These are phyloP conservation scores for Brasenia schreberi DNA, from an alignment of 164 flowering plant genomes.

Conservation along the genomic window DNA sequence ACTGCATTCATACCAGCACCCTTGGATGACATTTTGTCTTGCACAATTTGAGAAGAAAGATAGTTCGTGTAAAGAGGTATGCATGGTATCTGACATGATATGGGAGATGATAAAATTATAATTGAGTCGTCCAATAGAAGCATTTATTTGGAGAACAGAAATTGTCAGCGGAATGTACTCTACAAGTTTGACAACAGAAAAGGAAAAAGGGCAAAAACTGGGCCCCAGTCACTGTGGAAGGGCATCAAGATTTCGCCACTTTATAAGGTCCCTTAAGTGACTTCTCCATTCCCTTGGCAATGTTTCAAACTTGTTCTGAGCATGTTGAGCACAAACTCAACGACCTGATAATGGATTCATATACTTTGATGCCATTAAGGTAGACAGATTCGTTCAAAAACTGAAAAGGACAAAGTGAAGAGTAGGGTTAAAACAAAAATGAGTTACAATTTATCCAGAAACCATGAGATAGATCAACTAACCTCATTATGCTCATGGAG, in stretches of 20 bases:
- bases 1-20: too few species aligned
- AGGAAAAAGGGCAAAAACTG: too few species aligned
- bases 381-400: constrained; percentile 54
- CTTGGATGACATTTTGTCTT: too few species aligned
- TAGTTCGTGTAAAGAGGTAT: too few species aligned
- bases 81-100: too few species aligned
- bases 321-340: constrained; percentile 27
- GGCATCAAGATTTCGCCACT: neutral
- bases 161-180: too few species aligned
- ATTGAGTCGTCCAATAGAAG: too few species aligned
- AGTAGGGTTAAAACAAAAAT: neutral
- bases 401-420: constrained; percentile 27
- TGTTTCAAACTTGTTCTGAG: neutral
- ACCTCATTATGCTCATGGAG: constrained; percentile 98
- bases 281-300: neutral
- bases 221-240: neutral
- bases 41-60: too few species aligned
- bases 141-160: too few species aligned
- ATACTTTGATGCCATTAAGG: constrained; percentile 63
- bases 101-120: too few species aligned
- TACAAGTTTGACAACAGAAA: neutral
- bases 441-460: neutral
- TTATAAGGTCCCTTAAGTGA: neutral
- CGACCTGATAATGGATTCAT: constrained; percentile 60
- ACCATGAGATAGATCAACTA: neutral